Conservation (phyloP, 805 yeast genomes). For the Kodamaea leandrae region DNA sequence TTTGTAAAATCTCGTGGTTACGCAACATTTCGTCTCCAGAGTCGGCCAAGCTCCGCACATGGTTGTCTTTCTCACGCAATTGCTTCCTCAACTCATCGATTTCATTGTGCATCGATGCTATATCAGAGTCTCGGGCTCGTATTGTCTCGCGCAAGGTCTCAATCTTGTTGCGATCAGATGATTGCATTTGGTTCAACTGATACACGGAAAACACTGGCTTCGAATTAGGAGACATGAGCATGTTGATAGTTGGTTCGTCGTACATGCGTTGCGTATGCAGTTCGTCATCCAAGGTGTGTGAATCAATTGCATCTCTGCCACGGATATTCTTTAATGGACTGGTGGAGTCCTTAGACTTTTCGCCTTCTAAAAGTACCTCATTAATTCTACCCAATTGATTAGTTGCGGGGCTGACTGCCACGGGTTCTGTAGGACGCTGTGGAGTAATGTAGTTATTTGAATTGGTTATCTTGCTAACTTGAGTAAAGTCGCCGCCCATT, state of each 20-base stretch:
- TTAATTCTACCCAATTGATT: conserved; percentile 24
- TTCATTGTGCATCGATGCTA: conserved; percentile 5
- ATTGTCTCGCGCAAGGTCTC: conserved; percentile 9
- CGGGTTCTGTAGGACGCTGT: conserved; percentile 29
- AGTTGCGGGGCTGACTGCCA: conserved; percentile 28
- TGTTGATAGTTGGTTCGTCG: conserved; percentile 31
- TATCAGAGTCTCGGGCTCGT: conserved; percentile 6
- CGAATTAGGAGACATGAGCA: conserved; percentile 31
- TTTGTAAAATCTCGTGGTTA: conserved; percentile 14
- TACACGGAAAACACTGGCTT: conserved; percentile 31
- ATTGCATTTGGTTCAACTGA: conserved; percentile 26
- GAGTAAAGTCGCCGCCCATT: conserved; percentile 15
- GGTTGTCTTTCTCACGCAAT: conserved; percentile 8
- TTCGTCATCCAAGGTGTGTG: conserved; percentile 8
- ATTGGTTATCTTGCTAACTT: conserved; percentile 11
- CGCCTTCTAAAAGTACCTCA: conserved; percentile 16
- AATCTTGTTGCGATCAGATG: conserved; percentile 14
- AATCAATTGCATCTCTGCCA: conserved; percentile 1
- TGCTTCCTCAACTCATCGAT: conserved; percentile 5
- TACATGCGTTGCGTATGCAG: conserved; percentile 13
- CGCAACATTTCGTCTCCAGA: conserved; percentile 8
- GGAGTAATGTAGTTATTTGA: conserved; percentile 26
- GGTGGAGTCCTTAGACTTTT: conserved; percentile 18
- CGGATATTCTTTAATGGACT: conserved; percentile 25
- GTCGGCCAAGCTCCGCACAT: conserved; percentile 6